A percentile compares a stretch with the other conserved stretches of the same genome.
These are phyloP conservation scores for Trichoderma atroviride DNA, from an alignment of 2,329 filamentous ascomycete species.

Conservation along the genomic window DNA sequence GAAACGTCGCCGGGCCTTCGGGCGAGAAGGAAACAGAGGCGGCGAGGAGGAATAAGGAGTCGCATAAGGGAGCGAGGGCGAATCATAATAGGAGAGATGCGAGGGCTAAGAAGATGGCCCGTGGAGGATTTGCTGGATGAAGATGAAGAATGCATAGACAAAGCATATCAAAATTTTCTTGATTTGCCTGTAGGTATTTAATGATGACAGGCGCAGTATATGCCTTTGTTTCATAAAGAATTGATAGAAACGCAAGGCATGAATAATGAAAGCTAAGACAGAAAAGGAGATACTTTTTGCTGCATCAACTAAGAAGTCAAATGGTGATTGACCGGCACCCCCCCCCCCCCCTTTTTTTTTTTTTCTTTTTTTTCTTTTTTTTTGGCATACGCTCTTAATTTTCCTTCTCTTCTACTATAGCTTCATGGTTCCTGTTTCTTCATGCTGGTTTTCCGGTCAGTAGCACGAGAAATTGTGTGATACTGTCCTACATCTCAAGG, in stretches of 20 bases:
- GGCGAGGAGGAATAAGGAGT: slow-evolving; percentile 76
- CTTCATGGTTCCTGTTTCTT: not conserved
- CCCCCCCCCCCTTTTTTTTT: too few relatives aligned
- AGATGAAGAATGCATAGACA: not conserved
- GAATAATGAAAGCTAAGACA: not conserved
- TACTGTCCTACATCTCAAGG: not conserved
- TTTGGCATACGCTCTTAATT: not conserved
- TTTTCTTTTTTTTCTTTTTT: too few relatives aligned
- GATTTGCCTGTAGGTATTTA: not conserved
- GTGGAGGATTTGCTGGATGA: slow-evolving; percentile 47
- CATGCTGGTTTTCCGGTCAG: not conserved
- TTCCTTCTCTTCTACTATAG: not conserved
- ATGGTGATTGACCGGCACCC: not conserved
- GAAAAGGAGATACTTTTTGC: not conserved
- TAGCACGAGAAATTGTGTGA: not conserved
- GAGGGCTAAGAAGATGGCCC: slow-evolving; percentile 66
- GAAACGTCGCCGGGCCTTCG: slow-evolving; percentile 65
- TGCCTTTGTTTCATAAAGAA: not conserved
- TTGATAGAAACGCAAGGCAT: not conserved
- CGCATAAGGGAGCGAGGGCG: slow-evolving; percentile 76
- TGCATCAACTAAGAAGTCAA: not conserved
- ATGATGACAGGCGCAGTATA: too few relatives aligned
- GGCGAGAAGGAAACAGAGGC: slow-evolving; percentile 72
- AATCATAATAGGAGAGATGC: slow-evolving; percentile 85
- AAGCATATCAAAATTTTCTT: not conserved